Conservation (phyloP, 202 grass and related monocot genomes). For the Carex arenaria region DNA sequence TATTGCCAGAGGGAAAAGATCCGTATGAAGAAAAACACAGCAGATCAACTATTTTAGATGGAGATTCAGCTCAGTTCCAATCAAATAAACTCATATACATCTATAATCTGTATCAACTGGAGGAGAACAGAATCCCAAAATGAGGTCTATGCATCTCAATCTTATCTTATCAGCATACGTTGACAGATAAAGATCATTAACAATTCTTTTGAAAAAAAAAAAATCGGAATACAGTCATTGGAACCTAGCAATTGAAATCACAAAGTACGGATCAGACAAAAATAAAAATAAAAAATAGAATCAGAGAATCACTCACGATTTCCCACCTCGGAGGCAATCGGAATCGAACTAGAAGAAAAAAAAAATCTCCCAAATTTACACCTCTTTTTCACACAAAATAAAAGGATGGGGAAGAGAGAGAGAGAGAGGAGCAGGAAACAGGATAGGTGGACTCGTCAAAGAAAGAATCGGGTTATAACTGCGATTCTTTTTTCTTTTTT, state of each 20-base stretch:
- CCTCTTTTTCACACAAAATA: slow-evolving; percentile 8
- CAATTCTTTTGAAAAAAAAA: not conserved
- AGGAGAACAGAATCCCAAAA: not conserved
- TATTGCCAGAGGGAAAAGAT: not conserved
- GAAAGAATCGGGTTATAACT: slow-evolving; percentile 26
- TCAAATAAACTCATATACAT: not conserved
- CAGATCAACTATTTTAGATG: slow-evolving; percentile 16
- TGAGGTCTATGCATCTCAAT: not conserved
- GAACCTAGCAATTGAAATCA: not conserved
- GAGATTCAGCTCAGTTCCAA: slow-evolving; percentile 5
- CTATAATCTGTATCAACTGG: not conserved
- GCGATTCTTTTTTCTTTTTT: not conserved
- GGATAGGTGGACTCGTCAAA: slow-evolving; percentile 16
- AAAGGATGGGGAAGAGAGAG: not conserved
- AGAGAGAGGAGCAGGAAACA: not conserved
- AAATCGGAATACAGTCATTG: not conserved
- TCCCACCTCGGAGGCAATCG: not conserved
- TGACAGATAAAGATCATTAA: not conserved
- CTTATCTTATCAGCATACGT: not conserved
- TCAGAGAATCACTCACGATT: not conserved
- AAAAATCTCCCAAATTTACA: not conserved
- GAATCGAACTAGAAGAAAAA: not conserved
- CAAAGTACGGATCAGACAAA: not conserved
- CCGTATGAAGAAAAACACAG: not conserved
- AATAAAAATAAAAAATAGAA: not conserved